Percentiles rank a stretch among this genome's conserved stretches.
phyloP scores from a whole-genome alignment of 1,139 yeast genomes.

The Lodderomyces parapsilosis region DNA sequence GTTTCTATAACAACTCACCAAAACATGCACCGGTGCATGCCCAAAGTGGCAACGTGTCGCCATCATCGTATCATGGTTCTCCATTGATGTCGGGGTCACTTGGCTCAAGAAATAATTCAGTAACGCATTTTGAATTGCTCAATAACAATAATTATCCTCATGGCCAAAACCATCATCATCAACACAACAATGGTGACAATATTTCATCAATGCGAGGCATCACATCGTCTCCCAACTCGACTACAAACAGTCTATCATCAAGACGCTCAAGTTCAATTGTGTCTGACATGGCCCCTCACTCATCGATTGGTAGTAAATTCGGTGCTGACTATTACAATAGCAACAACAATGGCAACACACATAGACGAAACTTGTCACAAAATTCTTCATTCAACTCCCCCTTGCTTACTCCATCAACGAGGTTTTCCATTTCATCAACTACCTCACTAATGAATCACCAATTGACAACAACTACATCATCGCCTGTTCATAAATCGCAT shows the following conservation, averaged over 20 bases:
- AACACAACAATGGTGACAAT: constrained; percentile 11
- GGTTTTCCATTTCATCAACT: constrained; percentile 29
- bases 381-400: constrained; percentile 34
- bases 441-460: constrained; percentile 17
- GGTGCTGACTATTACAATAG: background rate
- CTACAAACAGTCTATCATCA: constrained; percentile 24
- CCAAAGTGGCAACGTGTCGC: constrained; percentile 22
- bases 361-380: constrained; percentile 32
- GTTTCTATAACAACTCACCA: constrained; percentile 5
- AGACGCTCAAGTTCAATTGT: constrained; percentile 39
- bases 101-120: constrained; percentile 37
- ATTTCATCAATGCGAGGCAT: background rate
- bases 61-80: constrained; percentile 26
- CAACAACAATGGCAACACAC: constrained; percentile 10
- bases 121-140: constrained; percentile 34
- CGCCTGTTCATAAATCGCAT: background rate
- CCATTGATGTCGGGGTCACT: constrained; percentile 30
- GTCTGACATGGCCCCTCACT: constrained; percentile 34
- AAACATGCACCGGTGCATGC: background rate
- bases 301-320: constrained; percentile 22
- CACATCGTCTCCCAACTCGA: constrained; percentile 11
- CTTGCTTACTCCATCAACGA: constrained; percentile 25
- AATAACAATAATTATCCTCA: no score
- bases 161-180: no score
- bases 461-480: constrained; percentile 3